Evolutionary conservation across 805 yeast species (phyloP).

Genomic region (Lipomyces starkeyi): DNA sequence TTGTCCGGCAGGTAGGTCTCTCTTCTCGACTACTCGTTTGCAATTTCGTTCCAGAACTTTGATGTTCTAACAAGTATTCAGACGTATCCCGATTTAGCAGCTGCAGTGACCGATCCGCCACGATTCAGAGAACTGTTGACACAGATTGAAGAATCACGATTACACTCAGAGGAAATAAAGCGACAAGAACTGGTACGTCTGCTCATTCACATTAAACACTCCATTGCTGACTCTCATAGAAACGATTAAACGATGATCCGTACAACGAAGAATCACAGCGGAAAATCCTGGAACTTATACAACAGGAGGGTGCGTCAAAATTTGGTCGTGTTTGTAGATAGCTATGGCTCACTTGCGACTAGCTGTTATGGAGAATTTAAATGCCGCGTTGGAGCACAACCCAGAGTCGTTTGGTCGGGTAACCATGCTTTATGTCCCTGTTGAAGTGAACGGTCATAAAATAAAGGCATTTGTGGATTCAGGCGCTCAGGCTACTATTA

Average conservation of each 20-base stretch:
- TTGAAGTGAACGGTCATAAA: constrained; percentile 77
- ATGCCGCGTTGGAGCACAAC: constrained; percentile 79
- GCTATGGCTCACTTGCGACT: background rate
- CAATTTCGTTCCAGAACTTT: background rate
- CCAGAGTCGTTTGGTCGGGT: constrained; percentile 88
- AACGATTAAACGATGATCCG: constrained; percentile 64
- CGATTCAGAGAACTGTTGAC: constrained; percentile 52
- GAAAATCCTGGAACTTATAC: constrained; percentile 67
- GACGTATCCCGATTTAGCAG: constrained; percentile 57
- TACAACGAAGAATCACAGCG: constrained; percentile 73
- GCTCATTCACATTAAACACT: background rate
- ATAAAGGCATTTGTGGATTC: constrained; percentile 95
- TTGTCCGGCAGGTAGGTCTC: constrained; percentile 40
- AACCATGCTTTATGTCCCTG: constrained; percentile 79
- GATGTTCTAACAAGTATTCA: background rate
- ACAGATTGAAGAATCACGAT: constrained; percentile 42
- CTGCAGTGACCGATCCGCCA: constrained; percentile 55
- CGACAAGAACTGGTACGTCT: constrained; percentile 50
- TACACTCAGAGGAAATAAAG: constrained; percentile 45
- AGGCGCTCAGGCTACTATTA: constrained; percentile 89
- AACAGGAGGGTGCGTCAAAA: constrained; percentile 47
- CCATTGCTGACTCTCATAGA: constrained; percentile 20
- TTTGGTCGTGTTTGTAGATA: background rate
- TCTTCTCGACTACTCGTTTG: background rate
- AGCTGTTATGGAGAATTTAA: constrained; percentile 79